Evolutionary conservation across 495 filamentous ascomycete genomes (phyloP).

Genomic region (Aspergillus nanangensis): DNA sequence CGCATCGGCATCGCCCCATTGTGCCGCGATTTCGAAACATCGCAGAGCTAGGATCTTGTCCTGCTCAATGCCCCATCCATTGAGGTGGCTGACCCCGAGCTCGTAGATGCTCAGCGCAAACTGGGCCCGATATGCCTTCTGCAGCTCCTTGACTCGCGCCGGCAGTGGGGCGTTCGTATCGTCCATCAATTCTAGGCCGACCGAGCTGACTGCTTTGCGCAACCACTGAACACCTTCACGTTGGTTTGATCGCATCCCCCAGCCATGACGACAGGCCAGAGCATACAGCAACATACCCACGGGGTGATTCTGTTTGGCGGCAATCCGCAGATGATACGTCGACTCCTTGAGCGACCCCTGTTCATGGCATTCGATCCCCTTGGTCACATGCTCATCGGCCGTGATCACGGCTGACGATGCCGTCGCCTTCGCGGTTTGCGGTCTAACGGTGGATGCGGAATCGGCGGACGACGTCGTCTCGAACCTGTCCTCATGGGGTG

Average conservation of each 20-base stretch:
- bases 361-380: constrained; percentile 85
- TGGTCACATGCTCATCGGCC: constrained; percentile 80
- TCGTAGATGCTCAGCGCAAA: constrained; percentile 96
- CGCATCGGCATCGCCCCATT: constrained; percentile 96
- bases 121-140: constrained; percentile 78
- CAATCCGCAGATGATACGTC: constrained; percentile 90
- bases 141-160: constrained; percentile 57
- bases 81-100: constrained; percentile 93
- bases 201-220: constrained; percentile 82
- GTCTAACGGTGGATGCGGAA: constrained; percentile 61
- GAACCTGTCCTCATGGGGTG: constrained; percentile 28
- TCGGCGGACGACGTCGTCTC: constrained; percentile 58
- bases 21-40: constrained; percentile 94
- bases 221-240: constrained; percentile 87
- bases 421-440: constrained; percentile 44
- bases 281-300: constrained; percentile 96
- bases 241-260: constrained; percentile 92
- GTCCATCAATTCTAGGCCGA: constrained; percentile 73
- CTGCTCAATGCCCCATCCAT: constrained; percentile 94
- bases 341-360: constrained; percentile 82
- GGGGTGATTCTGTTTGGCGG: constrained; percentile 77
- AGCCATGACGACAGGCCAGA: constrained; percentile 93
- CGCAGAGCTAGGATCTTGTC: constrained; percentile 83
- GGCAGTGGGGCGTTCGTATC: constrained; percentile 65
- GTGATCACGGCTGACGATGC: constrained; percentile 52